Percentiles rank a stretch among this genome's conserved stretches.
These are phyloP conservation scores for Chenopodium formosanum DNA, from an alignment of 148 eudicot species.

Conservation along the genomic window DNA sequence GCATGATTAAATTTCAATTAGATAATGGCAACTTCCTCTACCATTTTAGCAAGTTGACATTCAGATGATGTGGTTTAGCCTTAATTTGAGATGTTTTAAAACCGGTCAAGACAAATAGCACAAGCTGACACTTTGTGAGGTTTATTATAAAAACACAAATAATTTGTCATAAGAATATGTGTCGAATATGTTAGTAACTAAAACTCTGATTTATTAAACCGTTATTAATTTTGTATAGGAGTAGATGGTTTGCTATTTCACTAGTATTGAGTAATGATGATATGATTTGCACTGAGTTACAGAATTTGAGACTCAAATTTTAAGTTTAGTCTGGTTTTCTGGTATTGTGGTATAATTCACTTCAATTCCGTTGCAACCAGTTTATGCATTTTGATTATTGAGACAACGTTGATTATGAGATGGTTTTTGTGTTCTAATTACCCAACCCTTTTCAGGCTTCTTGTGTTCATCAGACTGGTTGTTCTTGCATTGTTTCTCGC, in stretches of 20 bases:
- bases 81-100: not conserved
- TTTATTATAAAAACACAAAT: not conserved
- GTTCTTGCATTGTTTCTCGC: constrained; percentile 69
- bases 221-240: not conserved
- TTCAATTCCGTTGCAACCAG: not conserved
- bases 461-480: constrained; percentile 61
- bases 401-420: not conserved
- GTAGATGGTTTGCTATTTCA: not conserved
- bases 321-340: not conserved
- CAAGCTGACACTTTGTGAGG: not conserved
- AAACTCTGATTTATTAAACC: not conserved
- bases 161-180: not conserved
- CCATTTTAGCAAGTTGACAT: not conserved
- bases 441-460: constrained; percentile 56
- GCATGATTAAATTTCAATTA: not conserved
- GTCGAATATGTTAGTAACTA: not conserved
- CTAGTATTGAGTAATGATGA: not conserved
- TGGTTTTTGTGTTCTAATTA: constrained; percentile 2
- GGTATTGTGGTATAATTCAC: not conserved
- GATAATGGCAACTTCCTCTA: not conserved
- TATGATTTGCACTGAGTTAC: not conserved
- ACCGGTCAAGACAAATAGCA: not conserved
- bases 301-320: not conserved
- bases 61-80: not conserved
- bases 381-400: not conserved